phyloP scores from a whole-genome alignment of 345 rosid genomes.

The Cardamine resedifolia region DNA sequence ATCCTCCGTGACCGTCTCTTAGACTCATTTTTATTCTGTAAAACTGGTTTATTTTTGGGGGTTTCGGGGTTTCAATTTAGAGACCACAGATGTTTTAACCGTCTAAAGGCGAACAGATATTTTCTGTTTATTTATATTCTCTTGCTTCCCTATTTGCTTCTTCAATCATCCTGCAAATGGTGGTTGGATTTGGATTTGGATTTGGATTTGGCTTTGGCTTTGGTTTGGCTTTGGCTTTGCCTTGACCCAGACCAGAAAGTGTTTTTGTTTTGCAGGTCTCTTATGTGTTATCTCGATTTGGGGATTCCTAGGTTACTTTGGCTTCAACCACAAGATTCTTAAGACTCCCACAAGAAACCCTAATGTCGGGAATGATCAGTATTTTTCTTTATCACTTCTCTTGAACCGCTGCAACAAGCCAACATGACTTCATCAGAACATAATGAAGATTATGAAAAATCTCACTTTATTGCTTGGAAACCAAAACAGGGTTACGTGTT shows the following conservation, averaged over 20 bases:
- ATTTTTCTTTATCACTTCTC: neutral
- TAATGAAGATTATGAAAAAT: neutral
- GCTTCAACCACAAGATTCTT: conserved; percentile 22
- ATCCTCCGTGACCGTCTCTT: conserved; percentile 13
- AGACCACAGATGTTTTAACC: conserved; percentile 33
- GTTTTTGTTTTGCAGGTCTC: conserved; percentile 10
- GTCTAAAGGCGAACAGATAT: conserved; percentile 14
- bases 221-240: neutral
- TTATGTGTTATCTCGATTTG: neutral
- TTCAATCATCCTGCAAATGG: conserved; percentile 17
- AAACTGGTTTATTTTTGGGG: conserved; percentile 17
- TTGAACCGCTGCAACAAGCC: neutral
- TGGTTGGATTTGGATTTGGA: conserved; percentile 15
- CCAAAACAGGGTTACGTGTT: neutral
- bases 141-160: conserved; percentile 17
- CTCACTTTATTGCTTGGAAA: neutral
- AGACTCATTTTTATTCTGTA: conserved; percentile 21
- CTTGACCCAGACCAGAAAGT: conserved; percentile 16
- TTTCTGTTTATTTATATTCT: conserved; percentile 1
- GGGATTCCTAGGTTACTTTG: neutral
- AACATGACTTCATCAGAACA: neutral
- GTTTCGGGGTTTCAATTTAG: conserved; percentile 27
- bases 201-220: neutral
- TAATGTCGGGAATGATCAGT: neutral
- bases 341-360: neutral